These are phyloP conservation scores for Mangifera indica DNA, from an alignment of 345 rosid genomes.

Conservation along the genomic window DNA sequence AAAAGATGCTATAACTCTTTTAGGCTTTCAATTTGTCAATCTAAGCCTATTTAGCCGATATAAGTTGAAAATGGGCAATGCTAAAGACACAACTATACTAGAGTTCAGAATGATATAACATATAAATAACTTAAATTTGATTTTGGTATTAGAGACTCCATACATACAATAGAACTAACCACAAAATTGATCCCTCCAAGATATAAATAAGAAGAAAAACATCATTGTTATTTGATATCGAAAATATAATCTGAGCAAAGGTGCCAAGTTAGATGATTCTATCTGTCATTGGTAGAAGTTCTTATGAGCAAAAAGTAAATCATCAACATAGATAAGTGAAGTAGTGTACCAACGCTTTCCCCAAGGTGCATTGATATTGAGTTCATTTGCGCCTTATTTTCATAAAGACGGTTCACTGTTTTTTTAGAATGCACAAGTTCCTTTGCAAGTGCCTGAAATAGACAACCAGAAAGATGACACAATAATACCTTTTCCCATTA, in stretches of 20 bases:
- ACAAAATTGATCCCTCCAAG: conserved; percentile 11
- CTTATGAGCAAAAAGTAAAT: conserved; percentile 6
- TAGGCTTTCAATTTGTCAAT: not conserved
- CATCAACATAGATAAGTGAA: conserved; percentile 7
- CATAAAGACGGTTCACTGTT: conserved; percentile 79
- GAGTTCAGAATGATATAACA: not conserved
- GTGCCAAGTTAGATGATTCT: not conserved
- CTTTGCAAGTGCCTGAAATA: conserved; percentile 75
- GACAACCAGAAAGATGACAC: not conserved
- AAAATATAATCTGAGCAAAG: not conserved
- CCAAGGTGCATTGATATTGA: conserved; percentile 97
- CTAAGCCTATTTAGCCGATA: not conserved
- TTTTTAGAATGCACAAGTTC: conserved; percentile 76
- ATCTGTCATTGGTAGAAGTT: not conserved
- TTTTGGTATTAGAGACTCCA: not conserved
- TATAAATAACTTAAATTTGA: not conserved
- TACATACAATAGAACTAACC: not conserved
- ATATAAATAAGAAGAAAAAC: not conserved
- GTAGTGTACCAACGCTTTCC: conserved; percentile 77
- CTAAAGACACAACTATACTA: conserved; percentile 5
- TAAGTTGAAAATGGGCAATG: not conserved
- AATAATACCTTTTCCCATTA: not conserved
- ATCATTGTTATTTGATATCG: not conserved
- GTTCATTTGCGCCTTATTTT: conserved; percentile 92
- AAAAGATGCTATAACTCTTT: not conserved